A percentile compares a stretch with the other conserved stretches of the same genome.
Conservation (phyloP, 768 basidiomycete genomes). For the Hysterangium stoloniferum region DNA sequence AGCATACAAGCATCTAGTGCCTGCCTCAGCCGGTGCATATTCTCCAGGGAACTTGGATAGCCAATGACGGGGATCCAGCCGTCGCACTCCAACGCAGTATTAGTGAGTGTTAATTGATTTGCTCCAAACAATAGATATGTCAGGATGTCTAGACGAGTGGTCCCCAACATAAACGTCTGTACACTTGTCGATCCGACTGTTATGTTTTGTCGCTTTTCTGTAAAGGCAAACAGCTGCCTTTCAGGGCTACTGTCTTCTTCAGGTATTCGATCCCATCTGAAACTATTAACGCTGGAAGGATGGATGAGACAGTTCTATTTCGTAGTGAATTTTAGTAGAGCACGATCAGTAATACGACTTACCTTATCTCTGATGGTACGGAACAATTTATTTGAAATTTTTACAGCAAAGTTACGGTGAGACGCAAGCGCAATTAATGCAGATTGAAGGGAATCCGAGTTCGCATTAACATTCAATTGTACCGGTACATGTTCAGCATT, state of each 20-base stretch:
- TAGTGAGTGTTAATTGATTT: conserved; percentile 60
- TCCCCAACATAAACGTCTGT: conserved; percentile 67
- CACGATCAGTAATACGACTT: conserved; percentile 13
- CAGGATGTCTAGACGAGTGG: conserved; percentile 81
- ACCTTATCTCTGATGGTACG: conserved; percentile 85
- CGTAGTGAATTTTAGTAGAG: not conserved
- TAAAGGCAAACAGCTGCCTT: conserved; percentile 75
- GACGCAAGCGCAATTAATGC: conserved; percentile 79
- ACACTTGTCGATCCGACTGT: conserved; percentile 36
- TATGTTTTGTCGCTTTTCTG: conserved; percentile 77
- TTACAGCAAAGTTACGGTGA: conserved; percentile 86
- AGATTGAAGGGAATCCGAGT: conserved; percentile 68
- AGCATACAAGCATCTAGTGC: conserved; percentile 80
- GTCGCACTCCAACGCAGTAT: conserved; percentile 77
- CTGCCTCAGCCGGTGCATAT: conserved; percentile 72
- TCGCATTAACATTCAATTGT: conserved; percentile 63
- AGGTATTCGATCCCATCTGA: conserved; percentile 40
- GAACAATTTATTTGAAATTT: conserved; percentile 56
- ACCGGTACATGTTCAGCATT: conserved; percentile 43
- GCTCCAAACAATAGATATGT: conserved; percentile 90
- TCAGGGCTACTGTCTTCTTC: conserved; percentile 32
- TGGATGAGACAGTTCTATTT: conserved; percentile 68
- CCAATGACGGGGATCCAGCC: conserved; percentile 84
- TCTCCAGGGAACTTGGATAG: conserved; percentile 64
- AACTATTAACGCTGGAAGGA: conserved; percentile 78